phyloP scores from a whole-genome alignment of 1,284 basidiomycete species.

The Dichomitus squalens region DNA sequence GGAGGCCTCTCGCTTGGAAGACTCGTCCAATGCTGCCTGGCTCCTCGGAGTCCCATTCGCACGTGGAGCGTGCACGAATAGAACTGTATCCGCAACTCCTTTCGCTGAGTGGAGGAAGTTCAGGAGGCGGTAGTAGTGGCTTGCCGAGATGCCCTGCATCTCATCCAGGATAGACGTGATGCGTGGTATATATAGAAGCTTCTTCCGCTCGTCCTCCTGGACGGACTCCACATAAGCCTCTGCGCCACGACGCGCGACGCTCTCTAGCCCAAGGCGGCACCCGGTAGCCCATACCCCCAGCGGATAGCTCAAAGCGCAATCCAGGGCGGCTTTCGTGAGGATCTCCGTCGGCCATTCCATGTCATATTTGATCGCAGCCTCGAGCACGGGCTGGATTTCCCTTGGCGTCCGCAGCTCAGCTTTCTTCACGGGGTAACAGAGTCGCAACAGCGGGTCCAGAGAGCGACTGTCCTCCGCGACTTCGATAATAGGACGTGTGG shows the following conservation, averaged over 20 bases:
- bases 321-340: constrained; percentile 7
- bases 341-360: constrained; percentile 14
- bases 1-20: too few relatives aligned
- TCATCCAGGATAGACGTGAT: neutral
- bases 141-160: constrained; percentile 12
- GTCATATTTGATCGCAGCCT: constrained; percentile 22
- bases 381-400: constrained; percentile 5
- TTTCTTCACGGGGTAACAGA: constrained; percentile 39
- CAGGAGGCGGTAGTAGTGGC: constrained; percentile 19
- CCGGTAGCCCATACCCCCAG: constrained; percentile 22
- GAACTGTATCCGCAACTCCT: neutral
- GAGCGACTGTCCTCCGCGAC: constrained; percentile 37
- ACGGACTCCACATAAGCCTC: neutral
- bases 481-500: constrained; percentile 21
- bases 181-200: neutral
- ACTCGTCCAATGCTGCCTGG: too few relatives aligned
- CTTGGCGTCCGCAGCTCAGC: neutral
- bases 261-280: constrained; percentile 13
- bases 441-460: constrained; percentile 38
- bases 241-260: constrained; percentile 7
- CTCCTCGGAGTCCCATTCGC: too few relatives aligned
- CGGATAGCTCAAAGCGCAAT: neutral
- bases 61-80: too few relatives aligned
- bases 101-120: constrained; percentile 8
- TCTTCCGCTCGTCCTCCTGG: neutral